phyloP scores from a whole-genome alignment of 441 rosid genomes.

The Manihot esculenta region DNA sequence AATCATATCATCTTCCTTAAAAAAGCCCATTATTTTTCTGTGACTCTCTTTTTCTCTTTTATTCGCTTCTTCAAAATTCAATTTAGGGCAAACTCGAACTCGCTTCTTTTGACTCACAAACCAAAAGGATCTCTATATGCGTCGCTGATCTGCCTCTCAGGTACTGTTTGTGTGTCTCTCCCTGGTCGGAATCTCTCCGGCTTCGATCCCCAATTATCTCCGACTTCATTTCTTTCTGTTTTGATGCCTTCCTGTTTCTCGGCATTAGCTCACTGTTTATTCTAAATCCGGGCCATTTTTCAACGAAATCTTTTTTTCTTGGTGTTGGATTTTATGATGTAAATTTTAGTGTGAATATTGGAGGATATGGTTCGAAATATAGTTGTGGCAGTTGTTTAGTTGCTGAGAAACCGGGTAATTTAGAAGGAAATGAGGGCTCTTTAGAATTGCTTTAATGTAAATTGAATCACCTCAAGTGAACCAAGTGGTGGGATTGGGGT shows the following conservation, averaged over 20 bases:
- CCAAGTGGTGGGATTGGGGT: no score
- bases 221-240: slow-evolving; percentile 11
- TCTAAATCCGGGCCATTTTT: slow-evolving; percentile 2
- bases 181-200: slow-evolving; percentile 7
- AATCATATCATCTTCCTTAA: no score
- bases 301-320: not conserved
- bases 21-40: no score
- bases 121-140: slow-evolving; percentile 13
- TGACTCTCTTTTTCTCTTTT: not conserved
- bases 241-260: not conserved
- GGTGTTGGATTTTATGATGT: not conserved
- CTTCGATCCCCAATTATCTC: slow-evolving; percentile 15
- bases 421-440: no score
- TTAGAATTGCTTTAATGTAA: not conserved
- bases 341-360: not conserved
- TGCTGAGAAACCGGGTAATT: slow-evolving; percentile 1
- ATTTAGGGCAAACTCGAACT: slow-evolving; percentile 40
- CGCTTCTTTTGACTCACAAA: slow-evolving; percentile 29
- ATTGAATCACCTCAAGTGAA: no score
- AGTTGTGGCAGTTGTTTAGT: slow-evolving; percentile 10
- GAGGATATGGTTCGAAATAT: not conserved
- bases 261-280: not conserved
- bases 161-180: slow-evolving; percentile 21
- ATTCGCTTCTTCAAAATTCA: slow-evolving; percentile 5
- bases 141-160: slow-evolving; percentile 35